Base-by-base conservation (phyloP, 768 basidiomycete genomes). In the Kwoniella botswanensis region DNA sequence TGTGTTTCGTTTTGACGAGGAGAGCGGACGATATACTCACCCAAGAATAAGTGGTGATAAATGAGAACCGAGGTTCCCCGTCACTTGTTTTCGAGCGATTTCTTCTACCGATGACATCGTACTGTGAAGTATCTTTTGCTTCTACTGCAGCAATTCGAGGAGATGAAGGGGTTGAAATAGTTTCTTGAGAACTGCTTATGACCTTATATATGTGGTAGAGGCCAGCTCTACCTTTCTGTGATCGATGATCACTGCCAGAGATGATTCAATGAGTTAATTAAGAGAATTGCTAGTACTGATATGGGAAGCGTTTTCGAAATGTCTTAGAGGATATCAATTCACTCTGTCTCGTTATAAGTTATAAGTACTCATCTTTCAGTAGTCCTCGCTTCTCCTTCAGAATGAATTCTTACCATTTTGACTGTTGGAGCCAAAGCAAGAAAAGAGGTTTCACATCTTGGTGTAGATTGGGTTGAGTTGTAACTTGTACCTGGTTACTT, bases 91-190 rank as follows among this genome's bases (percentile, higher is more conserved):
- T 42, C 42, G 63, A 11, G 68, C 60, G 15, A 63, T 63, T 7
- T 69, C 60, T 29, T 65, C 63, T 17, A 61, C 41, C 3, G 58
- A 41, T 29, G 67, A 68, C 67, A 68, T 68, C 15, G 22, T 67
- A 12, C 2, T 26, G 18, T 52, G 15, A n/a, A 54, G 9, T 42
- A 55, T 62, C 24, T 24, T 60, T 13, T 35, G 35, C 22, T 18
- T 17, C 50, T 5, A 52, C 15, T 52, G 50, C 5, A 11, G 11
- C 15, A 17, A 52, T 52, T 21, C 4, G 4, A 35, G 35, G 35
- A 35, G 7, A 3, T 9, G 35, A 35, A 35, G 35, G 35, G 35
- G 35, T 35, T 6, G 35, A 6, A 6, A 35, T 35, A 35, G 7
- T 35, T 35, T 35, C 35, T 35, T 35, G 35, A 35, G 35, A 35